These are phyloP conservation scores for Diaporthe caulivora DNA, from an alignment of 2,329 filamentous ascomycete genomes.

Conservation along the genomic window DNA sequence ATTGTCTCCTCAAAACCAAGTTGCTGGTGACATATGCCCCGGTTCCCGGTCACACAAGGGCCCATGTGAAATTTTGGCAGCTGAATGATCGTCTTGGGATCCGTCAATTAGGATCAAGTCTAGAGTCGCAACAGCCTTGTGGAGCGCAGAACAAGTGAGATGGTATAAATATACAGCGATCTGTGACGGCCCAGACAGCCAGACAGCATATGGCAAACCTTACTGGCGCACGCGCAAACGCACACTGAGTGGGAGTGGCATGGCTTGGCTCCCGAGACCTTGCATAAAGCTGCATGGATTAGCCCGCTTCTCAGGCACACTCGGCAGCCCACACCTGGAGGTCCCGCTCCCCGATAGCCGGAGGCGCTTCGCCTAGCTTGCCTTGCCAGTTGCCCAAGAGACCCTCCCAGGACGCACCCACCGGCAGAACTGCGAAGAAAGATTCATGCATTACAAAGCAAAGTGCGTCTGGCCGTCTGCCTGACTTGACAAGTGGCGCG, in stretches of 20 bases:
- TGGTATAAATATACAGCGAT: neutral
- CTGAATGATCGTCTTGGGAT: neutral
- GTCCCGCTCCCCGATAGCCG: conserved; percentile 21
- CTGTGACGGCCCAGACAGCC: neutral
- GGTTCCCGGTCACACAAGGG: neutral
- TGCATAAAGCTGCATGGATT: conserved; percentile 25
- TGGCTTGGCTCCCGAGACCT: conserved; percentile 27
- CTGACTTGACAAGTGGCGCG: neutral
- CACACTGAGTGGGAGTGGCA: neutral
- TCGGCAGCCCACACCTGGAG: conserved; percentile 3
- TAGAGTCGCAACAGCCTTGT: neutral
- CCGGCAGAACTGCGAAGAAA: conserved; percentile 18
- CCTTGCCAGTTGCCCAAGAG: neutral
- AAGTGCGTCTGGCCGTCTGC: neutral
- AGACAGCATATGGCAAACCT: neutral
- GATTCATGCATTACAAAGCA: conserved; percentile 21
- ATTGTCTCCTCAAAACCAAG: too few species aligned
- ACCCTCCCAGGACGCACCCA: conserved; percentile 12
- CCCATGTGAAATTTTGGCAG: neutral
- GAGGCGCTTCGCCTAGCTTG: neutral
- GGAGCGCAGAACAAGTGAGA: neutral
- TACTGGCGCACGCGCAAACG: neutral
- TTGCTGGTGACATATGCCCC: neutral
- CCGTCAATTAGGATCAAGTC: neutral
- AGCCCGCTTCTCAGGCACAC: conserved; percentile 27